phyloP scores from a whole-genome alignment of 2,329 filamentous ascomycete species.

The Penicillium sp. region DNA sequence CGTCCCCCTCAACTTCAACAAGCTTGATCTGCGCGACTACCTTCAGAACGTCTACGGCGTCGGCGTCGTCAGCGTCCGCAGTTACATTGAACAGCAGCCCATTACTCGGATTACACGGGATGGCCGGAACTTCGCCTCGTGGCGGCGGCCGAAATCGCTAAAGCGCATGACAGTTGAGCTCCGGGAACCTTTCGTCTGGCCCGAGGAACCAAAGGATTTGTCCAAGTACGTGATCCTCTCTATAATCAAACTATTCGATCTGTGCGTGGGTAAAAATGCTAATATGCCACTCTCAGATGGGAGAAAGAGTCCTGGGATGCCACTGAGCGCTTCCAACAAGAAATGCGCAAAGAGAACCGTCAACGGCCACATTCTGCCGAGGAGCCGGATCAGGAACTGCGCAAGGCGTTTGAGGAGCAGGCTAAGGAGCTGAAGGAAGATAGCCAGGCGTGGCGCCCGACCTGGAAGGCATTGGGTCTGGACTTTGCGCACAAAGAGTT shows the following conservation, averaged over 20 bases:
- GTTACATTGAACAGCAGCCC: slow-evolving; percentile 67
- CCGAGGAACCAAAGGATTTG: slow-evolving; percentile 59
- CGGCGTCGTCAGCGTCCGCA: slow-evolving; percentile 65
- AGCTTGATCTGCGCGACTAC: slow-evolving; percentile 94
- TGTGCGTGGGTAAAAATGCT: slow-evolving; percentile 1
- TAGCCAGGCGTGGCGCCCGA: slow-evolving; percentile 55
- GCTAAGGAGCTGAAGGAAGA: slow-evolving; percentile 59
- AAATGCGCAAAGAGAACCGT: slow-evolving; percentile 34
- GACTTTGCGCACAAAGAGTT: slow-evolving; percentile 27
- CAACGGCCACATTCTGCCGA: slow-evolving; percentile 31
- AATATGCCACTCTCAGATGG: slow-evolving; percentile 45
- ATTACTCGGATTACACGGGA: slow-evolving; percentile 44
- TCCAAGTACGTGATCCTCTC: slow-evolving; percentile 46
- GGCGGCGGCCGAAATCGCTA: slow-evolving; percentile 63
- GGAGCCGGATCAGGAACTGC: slow-evolving; percentile 19
- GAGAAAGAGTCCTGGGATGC: slow-evolving; percentile 55
- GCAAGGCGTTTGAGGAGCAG: slow-evolving; percentile 51
- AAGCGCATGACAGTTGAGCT: slow-evolving; percentile 97
- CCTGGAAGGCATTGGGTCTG: slow-evolving; percentile 42
- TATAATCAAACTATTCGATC: no score
- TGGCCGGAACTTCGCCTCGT: slow-evolving; percentile 47
- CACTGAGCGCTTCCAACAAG: slow-evolving; percentile 43
- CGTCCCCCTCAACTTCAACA: slow-evolving; percentile 87
- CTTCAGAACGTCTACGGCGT: slow-evolving; percentile 81
- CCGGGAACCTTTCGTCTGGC: slow-evolving; percentile 81